phyloP scores from a whole-genome alignment of 495 filamentous ascomycete genomes.

The Podospora pseudopauciseta region DNA sequence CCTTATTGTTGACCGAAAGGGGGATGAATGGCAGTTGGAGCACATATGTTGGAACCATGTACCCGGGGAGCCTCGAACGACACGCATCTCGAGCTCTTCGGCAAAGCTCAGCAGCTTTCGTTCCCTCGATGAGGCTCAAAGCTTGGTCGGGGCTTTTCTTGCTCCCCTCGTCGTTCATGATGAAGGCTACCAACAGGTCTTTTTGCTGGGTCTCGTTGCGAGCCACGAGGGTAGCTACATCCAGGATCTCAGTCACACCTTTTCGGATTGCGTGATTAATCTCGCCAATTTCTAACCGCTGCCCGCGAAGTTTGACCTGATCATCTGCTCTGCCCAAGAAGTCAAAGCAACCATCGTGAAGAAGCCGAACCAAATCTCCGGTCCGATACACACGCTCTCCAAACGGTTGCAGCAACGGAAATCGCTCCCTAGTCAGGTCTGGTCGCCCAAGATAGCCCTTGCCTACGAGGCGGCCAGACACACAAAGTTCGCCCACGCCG shows the following conservation, averaged over 20 bases:
- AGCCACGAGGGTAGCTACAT: constrained; percentile 64
- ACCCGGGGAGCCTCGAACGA: constrained; percentile 57
- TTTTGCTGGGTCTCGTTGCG: constrained; percentile 55
- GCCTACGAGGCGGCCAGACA: constrained; percentile 80
- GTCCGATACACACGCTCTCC: constrained; percentile 65
- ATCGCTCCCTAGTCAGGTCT: constrained; percentile 61
- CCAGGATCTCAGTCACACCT: constrained; percentile 41
- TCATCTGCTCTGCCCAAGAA: constrained; percentile 75
- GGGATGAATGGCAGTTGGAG: constrained; percentile 61
- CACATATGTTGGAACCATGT: constrained; percentile 77
- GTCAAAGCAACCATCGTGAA: constrained; percentile 66
- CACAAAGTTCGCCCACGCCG: constrained; percentile 79
- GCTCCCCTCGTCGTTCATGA: constrained; percentile 37
- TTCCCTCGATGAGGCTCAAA: constrained; percentile 33
- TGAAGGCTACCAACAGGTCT: constrained; percentile 67
- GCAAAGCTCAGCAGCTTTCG: constrained; percentile 24
- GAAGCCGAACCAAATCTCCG: constrained; percentile 71
- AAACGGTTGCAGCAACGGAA: constrained; percentile 52
- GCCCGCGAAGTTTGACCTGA: constrained; percentile 76
- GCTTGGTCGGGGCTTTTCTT: constrained; percentile 7
- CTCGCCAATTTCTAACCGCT: constrained; percentile 72
- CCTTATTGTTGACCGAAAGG: constrained; percentile 71
- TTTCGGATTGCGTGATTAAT: constrained; percentile 64
- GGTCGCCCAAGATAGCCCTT: constrained; percentile 81
- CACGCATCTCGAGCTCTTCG: constrained; percentile 50